These are phyloP conservation scores for Esteya vermicola DNA, from an alignment of 2,329 filamentous ascomycete species.

Conservation along the genomic window DNA sequence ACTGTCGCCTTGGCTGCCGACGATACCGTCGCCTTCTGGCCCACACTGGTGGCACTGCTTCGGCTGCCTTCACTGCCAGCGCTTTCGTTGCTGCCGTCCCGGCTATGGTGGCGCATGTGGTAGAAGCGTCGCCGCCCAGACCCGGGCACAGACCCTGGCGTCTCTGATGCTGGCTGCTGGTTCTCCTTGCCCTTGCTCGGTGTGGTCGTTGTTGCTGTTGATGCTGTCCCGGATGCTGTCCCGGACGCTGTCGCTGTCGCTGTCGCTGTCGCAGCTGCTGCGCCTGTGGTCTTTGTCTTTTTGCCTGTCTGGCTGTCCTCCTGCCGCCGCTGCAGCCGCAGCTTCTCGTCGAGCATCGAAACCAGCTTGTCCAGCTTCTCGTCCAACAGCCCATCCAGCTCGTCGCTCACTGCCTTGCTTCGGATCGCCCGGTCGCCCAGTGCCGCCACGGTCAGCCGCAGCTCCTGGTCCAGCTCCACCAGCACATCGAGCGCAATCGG, in stretches of 20 bases:
- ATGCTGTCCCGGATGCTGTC: not conserved
- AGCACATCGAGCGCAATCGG: constrained; percentile 41
- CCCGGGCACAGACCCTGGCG: too few species aligned
- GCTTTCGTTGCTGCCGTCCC: not conserved
- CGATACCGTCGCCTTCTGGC: not conserved
- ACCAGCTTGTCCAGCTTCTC: constrained; percentile 46
- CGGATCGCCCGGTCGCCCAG: constrained; percentile 42
- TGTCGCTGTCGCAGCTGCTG: not conserved
- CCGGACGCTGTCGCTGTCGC: not conserved
- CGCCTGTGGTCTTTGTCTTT: not conserved
- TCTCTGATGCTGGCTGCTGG: not conserved
- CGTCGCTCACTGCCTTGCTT: constrained; percentile 39
- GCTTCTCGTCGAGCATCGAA: constrained; percentile 57
- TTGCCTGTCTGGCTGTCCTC: not conserved
- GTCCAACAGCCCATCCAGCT: constrained; percentile 48
- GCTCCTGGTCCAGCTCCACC: constrained; percentile 49
- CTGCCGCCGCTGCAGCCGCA: constrained; percentile 26
- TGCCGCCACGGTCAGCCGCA: constrained; percentile 47
- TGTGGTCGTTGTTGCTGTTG: not conserved
- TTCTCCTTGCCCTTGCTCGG: not conserved
- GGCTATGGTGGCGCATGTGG: too few species aligned
- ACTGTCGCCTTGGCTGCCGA: not conserved
- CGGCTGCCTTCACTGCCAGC: not conserved
- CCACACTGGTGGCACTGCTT: not conserved
- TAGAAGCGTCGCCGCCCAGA: too few species aligned